Evolutionary conservation across 2,329 filamentous ascomycete genomes (phyloP).

Genomic region (Aspergillus proliferans): DNA sequence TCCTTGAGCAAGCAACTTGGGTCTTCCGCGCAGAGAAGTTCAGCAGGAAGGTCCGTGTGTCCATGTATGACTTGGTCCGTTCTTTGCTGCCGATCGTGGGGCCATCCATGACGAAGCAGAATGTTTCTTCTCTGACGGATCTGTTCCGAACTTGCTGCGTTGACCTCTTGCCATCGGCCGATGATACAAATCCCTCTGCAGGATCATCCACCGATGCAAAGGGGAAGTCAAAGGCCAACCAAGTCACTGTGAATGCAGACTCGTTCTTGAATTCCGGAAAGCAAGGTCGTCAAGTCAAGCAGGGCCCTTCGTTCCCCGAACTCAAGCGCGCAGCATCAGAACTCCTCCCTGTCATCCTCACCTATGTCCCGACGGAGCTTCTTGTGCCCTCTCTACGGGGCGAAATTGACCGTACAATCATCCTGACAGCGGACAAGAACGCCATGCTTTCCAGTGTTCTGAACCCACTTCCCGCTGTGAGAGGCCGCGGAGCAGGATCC

Average conservation of each 20-base stretch:
- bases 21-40: conserved; percentile 55
- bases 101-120: conserved; percentile 59
- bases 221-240: conserved; percentile 31
- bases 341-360: conserved; percentile 60
- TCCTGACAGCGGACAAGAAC: conserved; percentile 61
- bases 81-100: conserved; percentile 58
- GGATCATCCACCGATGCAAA: conserved; percentile 36
- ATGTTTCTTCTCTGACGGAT: conserved; percentile 56
- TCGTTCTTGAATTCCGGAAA: conserved; percentile 55
- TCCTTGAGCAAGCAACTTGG: conserved; percentile 66
- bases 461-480: conserved; percentile 63
- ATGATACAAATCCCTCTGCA: conserved; percentile 27
- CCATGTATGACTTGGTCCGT: conserved; percentile 55
- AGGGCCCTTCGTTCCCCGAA: conserved; percentile 21
- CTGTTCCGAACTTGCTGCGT: conserved; percentile 65
- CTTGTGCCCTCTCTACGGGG: conserved; percentile 66
- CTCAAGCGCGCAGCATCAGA: conserved; percentile 53
- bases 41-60: conserved; percentile 50
- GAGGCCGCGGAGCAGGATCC: conserved; percentile 56
- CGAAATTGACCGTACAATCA: conserved; percentile 73
- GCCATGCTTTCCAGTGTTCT: conserved; percentile 77
- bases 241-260: conserved; percentile 56
- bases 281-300: conserved; percentile 16
- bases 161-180: conserved; percentile 57
- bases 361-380: conserved; percentile 57